Conservation (phyloP, 371 early-diverging fungal species). For the Dichotomocladium elegans region DNA sequence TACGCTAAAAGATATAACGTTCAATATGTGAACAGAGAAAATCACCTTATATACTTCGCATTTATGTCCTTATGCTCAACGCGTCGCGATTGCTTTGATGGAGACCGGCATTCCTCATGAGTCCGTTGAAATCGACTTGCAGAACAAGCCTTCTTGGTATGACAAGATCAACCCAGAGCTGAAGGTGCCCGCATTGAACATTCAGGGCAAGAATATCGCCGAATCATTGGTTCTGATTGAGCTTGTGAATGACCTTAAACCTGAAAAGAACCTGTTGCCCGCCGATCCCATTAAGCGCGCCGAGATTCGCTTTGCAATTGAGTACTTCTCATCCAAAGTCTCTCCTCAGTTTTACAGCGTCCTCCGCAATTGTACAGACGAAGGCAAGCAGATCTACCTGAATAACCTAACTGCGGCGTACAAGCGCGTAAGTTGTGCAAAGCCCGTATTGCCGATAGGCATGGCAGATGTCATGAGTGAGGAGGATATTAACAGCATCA, state of each 20-base stretch:
- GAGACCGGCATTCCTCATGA: conserved; percentile 48
- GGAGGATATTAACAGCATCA: neutral
- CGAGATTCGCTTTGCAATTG: conserved; percentile 52
- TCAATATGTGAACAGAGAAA: conserved; percentile 12
- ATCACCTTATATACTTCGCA: conserved; percentile 48
- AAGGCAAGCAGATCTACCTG: conserved; percentile 16
- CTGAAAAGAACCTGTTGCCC: conserved; percentile 41
- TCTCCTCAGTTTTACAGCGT: conserved; percentile 21
- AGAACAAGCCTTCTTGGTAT: conserved; percentile 64
- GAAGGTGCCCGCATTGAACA: conserved; percentile 48
- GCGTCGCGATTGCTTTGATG: conserved; percentile 52
- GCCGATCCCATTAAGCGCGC: conserved; percentile 43
- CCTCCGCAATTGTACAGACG: conserved; percentile 19
- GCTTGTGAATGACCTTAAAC: conserved; percentile 43
- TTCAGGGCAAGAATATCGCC: conserved; percentile 34
- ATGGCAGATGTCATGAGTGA: too few relatives aligned
- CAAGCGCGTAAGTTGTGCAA: conserved; percentile 20
- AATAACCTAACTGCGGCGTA: conserved; percentile 15
- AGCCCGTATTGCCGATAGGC: neutral
- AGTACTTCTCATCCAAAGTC: conserved; percentile 42
- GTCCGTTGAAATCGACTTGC: conserved; percentile 54
- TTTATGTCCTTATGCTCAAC: conserved; percentile 62
- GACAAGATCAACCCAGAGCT: conserved; percentile 44
- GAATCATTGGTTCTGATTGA: conserved; percentile 54
- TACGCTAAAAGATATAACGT: too few relatives aligned